Evolutionary conservation across 2,329 filamentous ascomycete genomes (phyloP), one percentile per base, ranked within the genome.

Genomic region (Aspergillus pseudonomiae): DNA sequence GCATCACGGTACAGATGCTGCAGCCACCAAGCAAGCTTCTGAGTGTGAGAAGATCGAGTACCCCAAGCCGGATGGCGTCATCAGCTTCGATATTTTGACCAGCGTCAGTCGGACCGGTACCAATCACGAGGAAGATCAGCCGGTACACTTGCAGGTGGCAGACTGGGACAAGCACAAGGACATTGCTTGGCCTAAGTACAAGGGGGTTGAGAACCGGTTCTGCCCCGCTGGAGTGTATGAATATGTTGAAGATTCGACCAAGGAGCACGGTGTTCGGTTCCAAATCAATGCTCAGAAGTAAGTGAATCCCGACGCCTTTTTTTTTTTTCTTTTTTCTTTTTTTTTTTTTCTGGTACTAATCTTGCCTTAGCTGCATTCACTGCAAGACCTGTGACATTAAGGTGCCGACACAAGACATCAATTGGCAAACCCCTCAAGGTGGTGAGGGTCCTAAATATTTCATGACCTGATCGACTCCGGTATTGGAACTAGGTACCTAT

Each of bases 301-400:
- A 88, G 92, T 88, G 39, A 41, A 41, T 56, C 19, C 6, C 11
- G 6, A 52, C 43, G 2, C 21, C 21, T 61, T 45, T 34, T 43
- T 26, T n/a, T 14, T 7, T 21, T 34, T 26, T 26, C 4, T 26
- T 4, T 26, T 26, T 26, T 4, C 4, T 26, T 26, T 4, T 26
- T 41, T 43, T 19, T 7, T 21, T 24, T 19, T 28, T 12, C 19
- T 3, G 36, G n/a, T 64, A 57, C 69, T 74, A 67, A 72, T 63
- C 7, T 24, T 24, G 24, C 6, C 26, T 48, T 73, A 97, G 94
- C 81, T 99, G 95, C 78, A 96, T 99, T 68, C 95, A 99, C 81
- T 99, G 95, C 86, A 99, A 99, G 86, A 99, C 95, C 16, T 99
- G 95, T 78, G 95, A 99, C 79, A 99, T 99, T 82, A 99, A 99